These are phyloP conservation scores for Rosa chinensis DNA, from an alignment of 306 rosid species.

Conservation along the genomic window DNA sequence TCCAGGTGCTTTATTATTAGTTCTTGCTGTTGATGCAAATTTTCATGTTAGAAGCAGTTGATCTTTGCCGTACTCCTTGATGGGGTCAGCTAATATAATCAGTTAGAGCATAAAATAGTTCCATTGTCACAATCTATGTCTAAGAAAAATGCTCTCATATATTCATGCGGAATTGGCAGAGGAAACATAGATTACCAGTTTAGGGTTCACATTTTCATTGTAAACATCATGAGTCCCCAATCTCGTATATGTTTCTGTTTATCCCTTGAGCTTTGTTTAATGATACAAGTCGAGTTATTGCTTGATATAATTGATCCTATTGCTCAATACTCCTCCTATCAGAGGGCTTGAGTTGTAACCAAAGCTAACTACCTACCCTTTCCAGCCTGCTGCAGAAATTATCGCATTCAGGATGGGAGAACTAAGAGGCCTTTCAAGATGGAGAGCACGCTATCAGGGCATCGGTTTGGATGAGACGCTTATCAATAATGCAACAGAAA, in stretches of 20 bases:
- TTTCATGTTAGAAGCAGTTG: constrained; percentile 3
- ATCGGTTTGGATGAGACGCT: constrained; percentile 91
- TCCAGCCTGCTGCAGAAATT: constrained; percentile 93
- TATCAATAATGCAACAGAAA: constrained; percentile 70
- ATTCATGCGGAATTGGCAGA: not conserved
- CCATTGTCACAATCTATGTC: not conserved
- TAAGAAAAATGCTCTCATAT: not conserved
- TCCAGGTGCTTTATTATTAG: constrained; percentile 60
- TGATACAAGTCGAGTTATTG: not conserved
- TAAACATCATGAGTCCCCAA: not conserved
- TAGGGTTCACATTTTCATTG: not conserved
- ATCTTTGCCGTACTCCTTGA: not conserved
- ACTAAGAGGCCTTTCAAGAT: constrained; percentile 89
- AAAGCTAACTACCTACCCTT: constrained; percentile 24
- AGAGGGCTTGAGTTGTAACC: constrained; percentile 27
- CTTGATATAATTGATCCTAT: not conserved
- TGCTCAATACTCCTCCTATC: constrained; percentile 8
- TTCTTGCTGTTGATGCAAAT: constrained; percentile 15
- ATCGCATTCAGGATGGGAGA: constrained; percentile 96
- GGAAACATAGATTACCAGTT: not conserved
- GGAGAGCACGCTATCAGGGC: constrained; percentile 77
- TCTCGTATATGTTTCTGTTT: not conserved
- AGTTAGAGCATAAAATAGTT: not conserved
- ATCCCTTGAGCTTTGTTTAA: not conserved
- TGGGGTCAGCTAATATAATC: not conserved